These are phyloP conservation scores for Xylaria sp. DNA, from an alignment of 2,329 filamentous ascomycete genomes.

Conservation along the genomic window DNA sequence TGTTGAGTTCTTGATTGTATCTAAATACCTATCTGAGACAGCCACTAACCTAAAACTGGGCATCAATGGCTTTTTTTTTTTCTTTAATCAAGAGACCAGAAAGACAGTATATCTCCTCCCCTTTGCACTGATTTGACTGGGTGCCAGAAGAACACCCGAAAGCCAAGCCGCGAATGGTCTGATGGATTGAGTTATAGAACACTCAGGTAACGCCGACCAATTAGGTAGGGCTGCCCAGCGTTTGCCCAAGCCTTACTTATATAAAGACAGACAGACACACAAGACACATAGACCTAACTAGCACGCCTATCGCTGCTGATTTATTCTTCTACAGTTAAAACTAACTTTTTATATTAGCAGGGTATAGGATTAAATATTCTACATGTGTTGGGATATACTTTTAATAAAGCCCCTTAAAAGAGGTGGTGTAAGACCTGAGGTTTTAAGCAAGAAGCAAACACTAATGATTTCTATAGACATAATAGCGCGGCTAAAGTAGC, in stretches of 20 bases:
- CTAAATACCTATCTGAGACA: too few species aligned
- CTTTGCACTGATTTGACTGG: not conserved
- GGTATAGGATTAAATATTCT: not conserved
- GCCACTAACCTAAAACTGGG: too few species aligned
- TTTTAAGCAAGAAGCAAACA: not conserved
- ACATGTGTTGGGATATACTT: not conserved
- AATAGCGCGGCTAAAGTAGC: not conserved
- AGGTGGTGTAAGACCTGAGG: not conserved
- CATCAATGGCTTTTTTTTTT: not conserved
- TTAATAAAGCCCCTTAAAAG: not conserved
- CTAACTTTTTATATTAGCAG: not conserved
- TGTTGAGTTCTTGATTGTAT: not conserved
- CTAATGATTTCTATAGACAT: not conserved
- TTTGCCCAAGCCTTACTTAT: slow-evolving; percentile 21
- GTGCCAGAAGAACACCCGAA: slow-evolving; percentile 22
- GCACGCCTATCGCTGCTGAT: not conserved
- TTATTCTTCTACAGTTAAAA: not conserved
- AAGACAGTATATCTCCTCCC: not conserved
- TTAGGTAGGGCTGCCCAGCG: slow-evolving; percentile 22
- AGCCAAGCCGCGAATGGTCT: slow-evolving; percentile 32
- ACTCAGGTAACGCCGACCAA: slow-evolving; percentile 26
- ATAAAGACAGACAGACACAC: not conserved
- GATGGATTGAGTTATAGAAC: slow-evolving; percentile 21
- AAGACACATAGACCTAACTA: too few species aligned
- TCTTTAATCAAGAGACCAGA: not conserved